Conservation (phyloP, 2,329 filamentous ascomycete genomes). For the Alternaria gaisen region DNA sequence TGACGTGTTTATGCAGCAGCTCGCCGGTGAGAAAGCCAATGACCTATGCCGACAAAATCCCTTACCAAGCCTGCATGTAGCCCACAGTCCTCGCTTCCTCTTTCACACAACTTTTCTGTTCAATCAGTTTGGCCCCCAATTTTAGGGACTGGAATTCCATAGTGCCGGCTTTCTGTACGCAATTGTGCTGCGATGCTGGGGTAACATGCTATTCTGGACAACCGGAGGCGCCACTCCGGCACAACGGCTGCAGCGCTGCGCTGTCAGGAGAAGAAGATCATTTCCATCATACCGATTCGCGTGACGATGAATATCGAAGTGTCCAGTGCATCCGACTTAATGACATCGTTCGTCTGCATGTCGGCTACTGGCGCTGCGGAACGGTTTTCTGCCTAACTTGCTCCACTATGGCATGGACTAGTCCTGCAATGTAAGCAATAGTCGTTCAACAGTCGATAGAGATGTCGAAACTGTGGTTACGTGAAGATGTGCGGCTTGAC, state of each 20-base stretch:
- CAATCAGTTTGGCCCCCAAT: conserved; percentile 44
- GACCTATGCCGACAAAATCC: conserved; percentile 44
- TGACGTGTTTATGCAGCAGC: conserved; percentile 50
- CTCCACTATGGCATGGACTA: conserved; percentile 28
- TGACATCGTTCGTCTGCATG: conserved; percentile 27
- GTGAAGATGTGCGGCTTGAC: conserved; percentile 7
- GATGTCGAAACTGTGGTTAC: neutral
- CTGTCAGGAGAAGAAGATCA: conserved; percentile 9
- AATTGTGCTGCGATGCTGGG: conserved; percentile 20
- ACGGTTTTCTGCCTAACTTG: conserved; percentile 30
- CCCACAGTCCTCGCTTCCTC: conserved; percentile 39
- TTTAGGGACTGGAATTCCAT: conserved; percentile 19
- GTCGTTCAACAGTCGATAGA: conserved; percentile 17
- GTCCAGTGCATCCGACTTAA: conserved; percentile 14
- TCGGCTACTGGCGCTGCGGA: conserved; percentile 25
- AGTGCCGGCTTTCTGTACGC: conserved; percentile 20
- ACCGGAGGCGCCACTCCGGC: conserved; percentile 22
- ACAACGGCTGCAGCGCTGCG: conserved; percentile 14
- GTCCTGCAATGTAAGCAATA: conserved; percentile 35
- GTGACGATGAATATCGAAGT: conserved; percentile 5
- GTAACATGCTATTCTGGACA: conserved; percentile 18
- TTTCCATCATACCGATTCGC: neutral
- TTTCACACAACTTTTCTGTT: conserved; percentile 31
- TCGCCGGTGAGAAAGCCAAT: conserved; percentile 46
- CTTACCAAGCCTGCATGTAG: conserved; percentile 45